A percentile compares a stretch with the other conserved stretches of the same genome.
phyloP scores from a whole-genome alignment of 768 basidiomycete species.

The Russula olivacea region DNA sequence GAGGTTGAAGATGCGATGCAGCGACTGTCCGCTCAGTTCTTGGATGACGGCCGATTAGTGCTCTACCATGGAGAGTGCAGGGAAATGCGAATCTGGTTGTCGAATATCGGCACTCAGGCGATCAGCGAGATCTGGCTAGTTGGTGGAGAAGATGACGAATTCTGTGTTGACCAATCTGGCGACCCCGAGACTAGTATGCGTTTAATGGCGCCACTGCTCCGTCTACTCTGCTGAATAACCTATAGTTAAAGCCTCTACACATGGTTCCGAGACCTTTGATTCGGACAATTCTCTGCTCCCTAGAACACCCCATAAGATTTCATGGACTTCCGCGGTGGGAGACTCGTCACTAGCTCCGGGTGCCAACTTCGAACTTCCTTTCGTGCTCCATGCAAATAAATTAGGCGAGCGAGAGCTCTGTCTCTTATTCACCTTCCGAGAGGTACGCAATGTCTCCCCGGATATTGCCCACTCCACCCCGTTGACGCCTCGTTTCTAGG shows the following conservation, averaged over 20 bases:
- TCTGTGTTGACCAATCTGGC: constrained; percentile 44
- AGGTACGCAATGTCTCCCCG: constrained; percentile 36
- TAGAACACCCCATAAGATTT: constrained; percentile 43
- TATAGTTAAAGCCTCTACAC: constrained; percentile 5
- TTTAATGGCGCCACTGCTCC: constrained; percentile 15
- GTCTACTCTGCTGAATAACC: not conserved
- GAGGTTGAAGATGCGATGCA: constrained; percentile 62
- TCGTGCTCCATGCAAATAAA: constrained; percentile 49
- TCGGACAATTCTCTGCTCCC: constrained; percentile 49
- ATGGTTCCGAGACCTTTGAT: constrained; percentile 37
- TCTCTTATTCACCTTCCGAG: constrained; percentile 62
- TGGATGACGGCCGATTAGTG: constrained; percentile 45
- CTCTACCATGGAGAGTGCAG: constrained; percentile 68
- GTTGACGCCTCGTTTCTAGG: constrained; percentile 32
- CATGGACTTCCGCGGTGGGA: constrained; percentile 31
- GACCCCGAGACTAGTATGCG: constrained; percentile 4
- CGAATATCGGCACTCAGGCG: constrained; percentile 55
- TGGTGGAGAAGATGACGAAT: constrained; percentile 50
- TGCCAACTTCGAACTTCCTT: constrained; percentile 44
- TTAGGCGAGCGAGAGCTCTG: constrained; percentile 47
- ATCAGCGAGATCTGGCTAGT: constrained; percentile 73
- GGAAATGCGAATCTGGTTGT: constrained; percentile 49
- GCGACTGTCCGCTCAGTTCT: constrained; percentile 52
- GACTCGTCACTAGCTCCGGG: constrained; percentile 40
- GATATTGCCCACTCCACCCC: not conserved